Conservation (phyloP, 805 yeast species). For the Saccharomycopsis javanensis region DNA sequence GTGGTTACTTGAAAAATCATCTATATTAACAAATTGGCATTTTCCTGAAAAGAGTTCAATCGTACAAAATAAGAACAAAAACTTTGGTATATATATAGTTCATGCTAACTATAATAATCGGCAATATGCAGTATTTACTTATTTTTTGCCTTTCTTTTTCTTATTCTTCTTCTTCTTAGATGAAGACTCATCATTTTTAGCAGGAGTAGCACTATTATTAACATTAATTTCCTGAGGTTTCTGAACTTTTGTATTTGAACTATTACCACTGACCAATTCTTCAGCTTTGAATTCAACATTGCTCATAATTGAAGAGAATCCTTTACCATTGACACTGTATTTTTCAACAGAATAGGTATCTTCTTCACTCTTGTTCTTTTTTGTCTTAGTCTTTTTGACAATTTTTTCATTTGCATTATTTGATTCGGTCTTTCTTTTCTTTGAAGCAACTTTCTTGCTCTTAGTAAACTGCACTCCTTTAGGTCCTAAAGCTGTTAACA, state of each 20-base stretch:
- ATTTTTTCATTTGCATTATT: not conserved
- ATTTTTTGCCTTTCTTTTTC: slow-evolving; percentile 24
- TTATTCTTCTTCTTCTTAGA: slow-evolving; percentile 22
- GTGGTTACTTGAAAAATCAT: no score
- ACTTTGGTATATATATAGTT: not conserved
- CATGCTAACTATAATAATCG: no score
- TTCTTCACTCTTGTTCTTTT: not conserved
- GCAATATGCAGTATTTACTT: not conserved
- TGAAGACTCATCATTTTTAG: slow-evolving; percentile 12
- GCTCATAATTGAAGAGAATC: slow-evolving; percentile 18
- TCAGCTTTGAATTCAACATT: slow-evolving; percentile 16
- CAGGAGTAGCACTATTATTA: slow-evolving; percentile 16
- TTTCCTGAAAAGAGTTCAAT: not conserved
- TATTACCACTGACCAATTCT: not conserved
- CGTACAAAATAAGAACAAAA: not conserved
- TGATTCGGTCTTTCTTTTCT: not conserved
- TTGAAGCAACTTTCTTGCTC: slow-evolving; percentile 7
- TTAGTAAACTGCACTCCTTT: slow-evolving; percentile 39
- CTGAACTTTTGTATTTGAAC: not conserved
- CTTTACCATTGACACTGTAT: slow-evolving; percentile 14
- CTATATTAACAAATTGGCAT: not conserved
- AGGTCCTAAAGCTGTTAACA: slow-evolving; percentile 68
- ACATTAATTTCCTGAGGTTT: slow-evolving; percentile 24
- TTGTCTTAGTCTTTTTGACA: not conserved
- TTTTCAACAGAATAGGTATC: slow-evolving; percentile 7